Evolutionary conservation across 352 stramenopile genomes (phyloP).

Genomic region (Phytophthora sp.): DNA sequence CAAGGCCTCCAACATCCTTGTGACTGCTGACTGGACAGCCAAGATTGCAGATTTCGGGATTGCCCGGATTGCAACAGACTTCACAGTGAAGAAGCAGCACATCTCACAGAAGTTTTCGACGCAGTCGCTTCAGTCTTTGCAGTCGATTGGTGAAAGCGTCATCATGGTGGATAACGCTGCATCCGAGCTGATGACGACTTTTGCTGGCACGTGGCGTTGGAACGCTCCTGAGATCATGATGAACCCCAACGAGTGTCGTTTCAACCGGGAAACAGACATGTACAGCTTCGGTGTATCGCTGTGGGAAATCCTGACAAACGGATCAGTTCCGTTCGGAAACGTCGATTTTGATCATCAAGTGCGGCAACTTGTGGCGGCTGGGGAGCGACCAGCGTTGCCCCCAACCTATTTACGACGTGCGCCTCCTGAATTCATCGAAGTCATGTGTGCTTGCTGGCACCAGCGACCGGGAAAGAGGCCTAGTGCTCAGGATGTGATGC

Average conservation of each 20-base stretch:
- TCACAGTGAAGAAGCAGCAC: conserved; percentile 50
- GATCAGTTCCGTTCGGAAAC: conserved; percentile 65
- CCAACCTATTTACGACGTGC: conserved; percentile 51
- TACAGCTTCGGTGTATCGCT: conserved; percentile 78
- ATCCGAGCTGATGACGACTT: conserved; percentile 63
- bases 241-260: conserved; percentile 68
- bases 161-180: conserved; percentile 30
- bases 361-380: conserved; percentile 56
- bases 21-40: conserved; percentile 74
- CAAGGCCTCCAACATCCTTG: conserved; percentile 78
- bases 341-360: conserved; percentile 77
- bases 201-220: conserved; percentile 78
- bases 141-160: conserved; percentile 32
- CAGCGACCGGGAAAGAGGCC: conserved; percentile 58
- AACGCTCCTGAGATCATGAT: conserved; percentile 77
- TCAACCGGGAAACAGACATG: conserved; percentile 77
- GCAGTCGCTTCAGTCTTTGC: conserved; percentile 29
- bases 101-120: conserved; percentile 24
- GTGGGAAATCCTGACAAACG: conserved; percentile 78
- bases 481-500: conserved; percentile 71
- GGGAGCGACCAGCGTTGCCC: conserved; percentile 59
- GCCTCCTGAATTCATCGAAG: conserved; percentile 66
- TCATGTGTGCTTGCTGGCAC: conserved; percentile 69
- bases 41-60: conserved; percentile 83
- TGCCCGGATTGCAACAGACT: conserved; percentile 74